A percentile compares a stretch with the other conserved stretches of the same genome.
Evolutionary conservation across 2,329 filamentous ascomycete species (phyloP).

Genomic region (Alternaria sp.): DNA sequence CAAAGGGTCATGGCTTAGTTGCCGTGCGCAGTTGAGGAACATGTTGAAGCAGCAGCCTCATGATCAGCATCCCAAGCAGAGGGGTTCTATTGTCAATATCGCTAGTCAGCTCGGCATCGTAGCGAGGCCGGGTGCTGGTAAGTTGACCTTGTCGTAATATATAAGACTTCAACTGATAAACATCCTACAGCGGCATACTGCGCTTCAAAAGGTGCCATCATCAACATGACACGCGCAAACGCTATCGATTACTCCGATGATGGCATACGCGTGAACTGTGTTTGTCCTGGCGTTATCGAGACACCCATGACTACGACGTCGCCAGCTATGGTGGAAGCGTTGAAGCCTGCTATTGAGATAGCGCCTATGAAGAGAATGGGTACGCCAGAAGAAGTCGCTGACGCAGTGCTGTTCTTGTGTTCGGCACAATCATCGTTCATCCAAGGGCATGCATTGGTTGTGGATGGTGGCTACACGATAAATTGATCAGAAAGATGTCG

Average conservation of each 20-base stretch:
- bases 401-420: constrained; percentile 59
- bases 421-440: constrained; percentile 62
- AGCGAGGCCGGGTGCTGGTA: constrained; percentile 32
- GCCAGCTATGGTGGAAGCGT: constrained; percentile 37
- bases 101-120: constrained; percentile 59
- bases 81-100: constrained; percentile 62
- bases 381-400: constrained; percentile 60
- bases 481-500: constrained; percentile 17
- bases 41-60: constrained; percentile 60
- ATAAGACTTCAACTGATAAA: background rate
- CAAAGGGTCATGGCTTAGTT: constrained; percentile 63
- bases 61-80: constrained; percentile 42
- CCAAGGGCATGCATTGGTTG: constrained; percentile 56
- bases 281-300: constrained; percentile 60
- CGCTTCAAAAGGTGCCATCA: constrained; percentile 64
- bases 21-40: constrained; percentile 56
- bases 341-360: constrained; percentile 49
- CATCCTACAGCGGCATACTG: constrained; percentile 59
- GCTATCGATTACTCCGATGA: constrained; percentile 61
- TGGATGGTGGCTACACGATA: constrained; percentile 52
- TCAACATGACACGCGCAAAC: constrained; percentile 63
- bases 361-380: constrained; percentile 59
- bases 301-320: constrained; percentile 48
- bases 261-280: constrained; percentile 63
- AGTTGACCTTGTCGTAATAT: background rate